Conservation (phyloP, 2,329 filamentous ascomycete genomes). For the Ophiosphaerella herpotricha region DNA sequence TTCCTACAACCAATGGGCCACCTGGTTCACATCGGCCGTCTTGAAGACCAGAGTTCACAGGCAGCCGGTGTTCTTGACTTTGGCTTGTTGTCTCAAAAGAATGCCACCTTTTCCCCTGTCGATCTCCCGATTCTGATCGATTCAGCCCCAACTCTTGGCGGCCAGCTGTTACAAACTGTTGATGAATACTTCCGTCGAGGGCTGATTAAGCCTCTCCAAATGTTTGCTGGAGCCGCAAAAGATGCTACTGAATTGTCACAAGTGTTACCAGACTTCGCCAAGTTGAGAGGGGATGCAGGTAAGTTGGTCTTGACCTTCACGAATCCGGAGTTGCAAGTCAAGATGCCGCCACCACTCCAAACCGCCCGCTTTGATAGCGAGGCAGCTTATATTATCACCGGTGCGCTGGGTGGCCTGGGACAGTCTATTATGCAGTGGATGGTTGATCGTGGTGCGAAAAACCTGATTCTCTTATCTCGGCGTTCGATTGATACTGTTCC, state of each 20-base stretch:
- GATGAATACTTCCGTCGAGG: neutral
- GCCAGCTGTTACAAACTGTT: conserved; percentile 7
- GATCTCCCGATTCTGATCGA: conserved; percentile 9
- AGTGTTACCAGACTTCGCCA: neutral
- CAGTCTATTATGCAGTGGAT: conserved; percentile 10
- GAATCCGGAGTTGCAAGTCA: neutral
- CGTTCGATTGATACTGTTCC: neutral
- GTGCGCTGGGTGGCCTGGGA: conserved; percentile 17
- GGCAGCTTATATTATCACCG: conserved; percentile 11
- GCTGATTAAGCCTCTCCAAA: neutral
- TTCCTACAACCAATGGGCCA: conserved; percentile 30
- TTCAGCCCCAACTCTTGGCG: conserved; percentile 1
- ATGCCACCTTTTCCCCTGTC: conserved; percentile 11
- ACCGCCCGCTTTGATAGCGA: conserved; percentile 1
- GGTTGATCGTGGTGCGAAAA: conserved; percentile 12
- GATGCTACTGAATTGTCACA: neutral
- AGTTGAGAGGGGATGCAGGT: neutral
- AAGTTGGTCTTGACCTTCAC: conserved; percentile 3
- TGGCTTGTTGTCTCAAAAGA: conserved; percentile 2
- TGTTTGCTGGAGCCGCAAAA: neutral
- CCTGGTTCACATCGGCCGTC: conserved; percentile 23
- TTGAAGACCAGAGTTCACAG: neutral
- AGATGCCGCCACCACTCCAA: neutral
- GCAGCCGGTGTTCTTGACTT: neutral
- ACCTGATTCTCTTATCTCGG: conserved; percentile 12